phyloP scores from a whole-genome alignment of 2,329 filamentous ascomycete species.

The Fusarium circinatum region DNA sequence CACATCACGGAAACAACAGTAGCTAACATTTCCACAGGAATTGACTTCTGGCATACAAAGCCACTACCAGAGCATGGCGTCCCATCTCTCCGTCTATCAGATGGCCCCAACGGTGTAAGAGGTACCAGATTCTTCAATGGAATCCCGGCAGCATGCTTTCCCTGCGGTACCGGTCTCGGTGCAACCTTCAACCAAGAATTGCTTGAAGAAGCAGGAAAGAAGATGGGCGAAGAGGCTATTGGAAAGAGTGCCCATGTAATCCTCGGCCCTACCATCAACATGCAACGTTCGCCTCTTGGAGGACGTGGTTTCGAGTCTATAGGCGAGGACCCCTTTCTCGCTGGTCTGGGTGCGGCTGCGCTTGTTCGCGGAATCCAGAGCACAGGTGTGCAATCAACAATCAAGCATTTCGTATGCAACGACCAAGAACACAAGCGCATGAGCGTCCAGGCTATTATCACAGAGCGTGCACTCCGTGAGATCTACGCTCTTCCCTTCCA shows the following conservation, averaged over 20 bases:
- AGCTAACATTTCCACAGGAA: constrained; percentile 52
- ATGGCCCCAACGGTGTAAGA: constrained; percentile 76
- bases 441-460: constrained; percentile 64
- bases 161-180: constrained; percentile 67
- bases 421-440: constrained; percentile 69
- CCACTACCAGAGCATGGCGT: constrained; percentile 68
- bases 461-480: constrained; percentile 66
- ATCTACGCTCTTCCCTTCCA: constrained; percentile 69
- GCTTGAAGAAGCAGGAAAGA: constrained; percentile 60
- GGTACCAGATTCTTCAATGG: constrained; percentile 76
- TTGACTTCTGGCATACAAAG: constrained; percentile 77
- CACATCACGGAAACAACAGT: neutral
- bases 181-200: constrained; percentile 67
- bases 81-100: constrained; percentile 72
- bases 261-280: constrained; percentile 71
- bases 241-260: constrained; percentile 68
- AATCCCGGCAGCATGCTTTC: constrained; percentile 67
- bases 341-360: constrained; percentile 64
- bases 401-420: constrained; percentile 72
- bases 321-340: constrained; percentile 67
- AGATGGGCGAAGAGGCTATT: constrained; percentile 64
- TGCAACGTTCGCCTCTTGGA: constrained; percentile 68
- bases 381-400: constrained; percentile 64
- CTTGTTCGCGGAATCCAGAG: constrained; percentile 66
- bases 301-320: constrained; percentile 70